Evolutionary conservation across 208 protist genomes (phyloP).

Genomic region (Crithidia brevicula): DNA sequence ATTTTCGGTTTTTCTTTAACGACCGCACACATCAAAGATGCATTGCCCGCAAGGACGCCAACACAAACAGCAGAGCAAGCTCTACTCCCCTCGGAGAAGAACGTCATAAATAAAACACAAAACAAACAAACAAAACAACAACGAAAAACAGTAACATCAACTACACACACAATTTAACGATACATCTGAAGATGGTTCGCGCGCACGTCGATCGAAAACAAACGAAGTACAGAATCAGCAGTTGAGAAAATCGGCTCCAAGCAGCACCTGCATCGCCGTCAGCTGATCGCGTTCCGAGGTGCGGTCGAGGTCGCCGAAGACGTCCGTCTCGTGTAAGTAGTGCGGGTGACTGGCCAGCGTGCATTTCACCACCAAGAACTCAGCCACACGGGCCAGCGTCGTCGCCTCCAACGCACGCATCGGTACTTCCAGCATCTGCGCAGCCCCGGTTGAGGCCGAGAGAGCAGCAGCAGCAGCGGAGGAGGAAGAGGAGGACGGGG

Average conservation of each 20-base stretch:
- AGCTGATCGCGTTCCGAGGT: slow-evolving; percentile 38
- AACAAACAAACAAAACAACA: slow-evolving; percentile 14
- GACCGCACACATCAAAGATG: too few relatives aligned
- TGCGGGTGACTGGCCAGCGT: slow-evolving; percentile 31
- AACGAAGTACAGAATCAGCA: slow-evolving; percentile 21
- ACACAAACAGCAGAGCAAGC: too few relatives aligned
- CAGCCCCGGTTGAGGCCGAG: neutral
- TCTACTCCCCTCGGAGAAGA: too few relatives aligned
- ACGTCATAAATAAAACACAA: too few relatives aligned
- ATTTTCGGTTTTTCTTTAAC: too few relatives aligned
- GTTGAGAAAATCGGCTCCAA: slow-evolving; percentile 51
- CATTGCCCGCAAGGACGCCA: too few relatives aligned
- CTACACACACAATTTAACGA: too few relatives aligned
- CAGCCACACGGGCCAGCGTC: slow-evolving; percentile 44
- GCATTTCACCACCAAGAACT: slow-evolving; percentile 49
- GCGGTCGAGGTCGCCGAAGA: slow-evolving; percentile 41
- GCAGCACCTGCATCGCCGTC: slow-evolving; percentile 42
- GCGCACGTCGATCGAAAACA: slow-evolving; percentile 5
- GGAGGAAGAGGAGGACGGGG: neutral
- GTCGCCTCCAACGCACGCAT: slow-evolving; percentile 35
- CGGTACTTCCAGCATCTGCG: slow-evolving; percentile 42
- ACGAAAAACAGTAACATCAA: slow-evolving; percentile 12
- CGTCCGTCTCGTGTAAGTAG: slow-evolving; percentile 27
- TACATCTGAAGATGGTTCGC: too few relatives aligned
- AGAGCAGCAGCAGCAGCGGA: neutral